A percentile compares a stretch with the other conserved stretches of the same genome.
These are phyloP conservation scores for Fusarium zealandicum DNA, from an alignment of 2,329 filamentous ascomycete species.

Conservation along the genomic window DNA sequence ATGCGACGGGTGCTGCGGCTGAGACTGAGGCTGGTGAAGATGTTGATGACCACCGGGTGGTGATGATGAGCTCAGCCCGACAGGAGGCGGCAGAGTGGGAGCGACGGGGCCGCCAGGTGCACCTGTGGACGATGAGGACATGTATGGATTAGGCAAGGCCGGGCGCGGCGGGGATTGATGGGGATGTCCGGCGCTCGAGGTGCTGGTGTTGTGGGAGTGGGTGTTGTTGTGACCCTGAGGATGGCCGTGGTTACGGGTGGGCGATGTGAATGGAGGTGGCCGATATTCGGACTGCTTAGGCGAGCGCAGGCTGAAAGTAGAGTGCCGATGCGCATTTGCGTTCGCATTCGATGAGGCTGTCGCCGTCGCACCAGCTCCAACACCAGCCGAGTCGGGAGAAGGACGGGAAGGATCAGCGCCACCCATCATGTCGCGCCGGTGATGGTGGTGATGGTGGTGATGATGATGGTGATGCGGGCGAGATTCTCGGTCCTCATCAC, in stretches of 20 bases:
- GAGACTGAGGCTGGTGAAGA: constrained; percentile 42
- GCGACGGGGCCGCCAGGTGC: constrained; percentile 43
- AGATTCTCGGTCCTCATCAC: constrained; percentile 47
- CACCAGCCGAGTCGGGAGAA: constrained; percentile 20
- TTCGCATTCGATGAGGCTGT: constrained; percentile 33
- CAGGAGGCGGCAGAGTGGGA: constrained; percentile 44
- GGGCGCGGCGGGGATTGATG: constrained; percentile 45
- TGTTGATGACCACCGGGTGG: constrained; percentile 37
- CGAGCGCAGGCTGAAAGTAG: constrained; percentile 58
- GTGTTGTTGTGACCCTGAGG: constrained; percentile 39
- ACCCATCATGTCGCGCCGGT: constrained; percentile 58
- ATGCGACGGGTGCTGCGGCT: constrained; percentile 49
- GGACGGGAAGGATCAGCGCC: constrained; percentile 39
- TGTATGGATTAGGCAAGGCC: constrained; percentile 46
- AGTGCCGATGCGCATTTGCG: constrained; percentile 50
- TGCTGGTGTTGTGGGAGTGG: constrained; percentile 40
- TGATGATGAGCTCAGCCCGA: constrained; percentile 37
- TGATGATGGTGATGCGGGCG: constrained; percentile 45
- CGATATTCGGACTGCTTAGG: constrained; percentile 55
- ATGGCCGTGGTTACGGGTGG: constrained; percentile 15
- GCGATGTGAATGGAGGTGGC: constrained; percentile 43
- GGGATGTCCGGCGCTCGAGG: constrained; percentile 39
- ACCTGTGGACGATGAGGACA: constrained; percentile 46
- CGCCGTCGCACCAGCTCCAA: constrained; percentile 24
- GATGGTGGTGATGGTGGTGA: constrained; percentile 47